These are phyloP conservation scores for Penicillium brasilianum DNA, from an alignment of 2,329 filamentous ascomycete genomes.

Conservation along the genomic window DNA sequence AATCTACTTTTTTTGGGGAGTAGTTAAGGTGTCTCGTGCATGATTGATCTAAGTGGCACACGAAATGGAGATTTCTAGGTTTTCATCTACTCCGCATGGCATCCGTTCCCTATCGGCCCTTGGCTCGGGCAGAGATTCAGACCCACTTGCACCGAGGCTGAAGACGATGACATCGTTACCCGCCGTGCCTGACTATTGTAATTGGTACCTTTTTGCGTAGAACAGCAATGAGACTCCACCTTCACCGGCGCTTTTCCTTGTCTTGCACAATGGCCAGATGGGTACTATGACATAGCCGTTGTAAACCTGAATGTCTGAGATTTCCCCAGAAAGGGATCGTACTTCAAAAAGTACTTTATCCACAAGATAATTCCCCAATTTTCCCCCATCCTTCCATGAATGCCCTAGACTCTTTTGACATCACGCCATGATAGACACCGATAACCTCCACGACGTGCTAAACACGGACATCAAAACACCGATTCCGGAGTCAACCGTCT, in stretches of 20 bases:
- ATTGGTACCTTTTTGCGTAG: slow-evolving; percentile 5
- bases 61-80: too few species aligned
- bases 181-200: slow-evolving; percentile 16
- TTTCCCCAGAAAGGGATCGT: background rate
- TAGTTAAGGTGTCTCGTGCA: too few species aligned
- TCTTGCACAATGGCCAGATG: slow-evolving; percentile 12
- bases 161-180: slow-evolving; percentile 22
- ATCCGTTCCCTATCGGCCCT: too few species aligned
- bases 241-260: slow-evolving; percentile 4
- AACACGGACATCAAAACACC: slow-evolving; percentile 31
- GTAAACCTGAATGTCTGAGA: background rate
- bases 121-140: too few species aligned
- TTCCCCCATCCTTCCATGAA: background rate
- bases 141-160: background rate
- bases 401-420: background rate
- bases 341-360: background rate
- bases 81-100: too few species aligned
- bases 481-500: slow-evolving; percentile 28
- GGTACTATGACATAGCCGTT: slow-evolving; percentile 19
- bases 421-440: slow-evolving; percentile 25
- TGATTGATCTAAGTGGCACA: too few species aligned
- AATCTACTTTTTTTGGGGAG: too few species aligned
- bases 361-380: background rate
- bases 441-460: slow-evolving; percentile 29
- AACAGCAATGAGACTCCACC: background rate